Evolutionary conservation across 495 filamentous ascomycete genomes (phyloP).

Genomic region (Annulohypoxylon stygium): DNA sequence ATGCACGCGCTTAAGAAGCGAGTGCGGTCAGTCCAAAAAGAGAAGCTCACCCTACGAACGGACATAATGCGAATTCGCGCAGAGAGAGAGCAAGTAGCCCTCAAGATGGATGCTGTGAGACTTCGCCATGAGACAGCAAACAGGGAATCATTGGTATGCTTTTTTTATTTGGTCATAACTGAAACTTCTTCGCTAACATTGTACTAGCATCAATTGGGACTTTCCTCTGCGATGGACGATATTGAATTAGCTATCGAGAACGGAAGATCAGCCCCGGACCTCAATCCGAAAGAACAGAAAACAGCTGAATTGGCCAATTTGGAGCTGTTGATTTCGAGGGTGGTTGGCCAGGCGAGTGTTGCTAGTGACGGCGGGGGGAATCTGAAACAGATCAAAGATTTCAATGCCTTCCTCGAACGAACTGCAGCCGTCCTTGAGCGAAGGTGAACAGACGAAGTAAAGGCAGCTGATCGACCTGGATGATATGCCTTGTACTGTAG

Average conservation of each 20-base stretch:
- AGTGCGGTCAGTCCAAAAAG: constrained; percentile 72
- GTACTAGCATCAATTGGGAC: constrained; percentile 58
- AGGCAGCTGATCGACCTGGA: neutral
- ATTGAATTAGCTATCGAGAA: constrained; percentile 67
- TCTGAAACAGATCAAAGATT: constrained; percentile 66
- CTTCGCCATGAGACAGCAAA: constrained; percentile 68
- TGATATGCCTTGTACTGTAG: neutral
- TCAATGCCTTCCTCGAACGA: constrained; percentile 69
- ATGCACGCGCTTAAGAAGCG: constrained; percentile 73
- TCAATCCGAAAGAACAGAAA: constrained; percentile 55
- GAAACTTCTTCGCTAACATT: constrained; percentile 23
- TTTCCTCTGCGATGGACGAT: constrained; percentile 67
- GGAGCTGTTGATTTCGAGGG: constrained; percentile 62
- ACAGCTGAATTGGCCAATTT: constrained; percentile 59
- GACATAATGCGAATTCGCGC: constrained; percentile 73
- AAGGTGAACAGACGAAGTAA: constrained; percentile 30
- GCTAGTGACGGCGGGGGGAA: constrained; percentile 61
- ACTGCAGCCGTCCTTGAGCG: constrained; percentile 63
- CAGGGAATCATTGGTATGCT: constrained; percentile 60
- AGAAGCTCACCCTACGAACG: constrained; percentile 73
- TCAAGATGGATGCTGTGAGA: constrained; percentile 77
- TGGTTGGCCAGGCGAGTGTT: constrained; percentile 61
- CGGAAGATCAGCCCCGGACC: constrained; percentile 57
- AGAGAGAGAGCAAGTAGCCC: constrained; percentile 74
- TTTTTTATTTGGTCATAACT: neutral